Conservation (phyloP, 1,284 basidiomycete species). For the Papiliotrema laurentii region DNA sequence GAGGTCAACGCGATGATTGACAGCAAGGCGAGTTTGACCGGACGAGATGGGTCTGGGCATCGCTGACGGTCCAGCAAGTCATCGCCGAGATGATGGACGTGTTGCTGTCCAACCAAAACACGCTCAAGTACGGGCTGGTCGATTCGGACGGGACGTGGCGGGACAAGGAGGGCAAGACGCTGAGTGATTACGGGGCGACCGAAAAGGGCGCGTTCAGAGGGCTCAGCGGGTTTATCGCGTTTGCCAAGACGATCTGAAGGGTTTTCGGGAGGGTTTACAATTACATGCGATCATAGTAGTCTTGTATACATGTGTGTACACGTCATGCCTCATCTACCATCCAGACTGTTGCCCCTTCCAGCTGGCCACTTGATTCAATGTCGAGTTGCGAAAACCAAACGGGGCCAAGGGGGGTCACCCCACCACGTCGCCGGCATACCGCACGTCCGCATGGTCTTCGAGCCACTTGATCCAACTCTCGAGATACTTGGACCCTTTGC, state of each 20-base stretch:
- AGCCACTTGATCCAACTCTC: conserved; percentile 88
- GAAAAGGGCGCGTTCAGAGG: conserved; percentile 40
- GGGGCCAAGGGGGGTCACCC: background rate
- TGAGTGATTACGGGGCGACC: conserved; percentile 44
- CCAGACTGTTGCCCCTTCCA: background rate
- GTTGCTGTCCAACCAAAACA: conserved; percentile 65
- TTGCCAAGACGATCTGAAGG: conserved; percentile 15
- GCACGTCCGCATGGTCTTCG: conserved; percentile 80
- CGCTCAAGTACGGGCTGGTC: conserved; percentile 62
- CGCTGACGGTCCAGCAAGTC: conserved; percentile 46
- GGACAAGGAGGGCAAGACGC: conserved; percentile 54
- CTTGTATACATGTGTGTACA: no score
- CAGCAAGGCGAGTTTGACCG: conserved; percentile 39
- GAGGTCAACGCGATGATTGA: conserved; percentile 76
- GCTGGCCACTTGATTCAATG: no score
- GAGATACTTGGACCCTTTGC: conserved; percentile 73
- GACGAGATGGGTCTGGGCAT: background rate
- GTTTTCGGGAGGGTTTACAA: background rate
- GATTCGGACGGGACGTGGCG: conserved; percentile 64
- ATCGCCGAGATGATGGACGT: conserved; percentile 62
- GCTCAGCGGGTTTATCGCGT: conserved; percentile 18
- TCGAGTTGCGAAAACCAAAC: background rate
- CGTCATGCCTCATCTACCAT: no score
- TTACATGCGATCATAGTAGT: no score
- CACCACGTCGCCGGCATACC: conserved; percentile 60